phyloP scores from a whole-genome alignment of 305 asterid species.

The Fraxinus baroniana region DNA sequence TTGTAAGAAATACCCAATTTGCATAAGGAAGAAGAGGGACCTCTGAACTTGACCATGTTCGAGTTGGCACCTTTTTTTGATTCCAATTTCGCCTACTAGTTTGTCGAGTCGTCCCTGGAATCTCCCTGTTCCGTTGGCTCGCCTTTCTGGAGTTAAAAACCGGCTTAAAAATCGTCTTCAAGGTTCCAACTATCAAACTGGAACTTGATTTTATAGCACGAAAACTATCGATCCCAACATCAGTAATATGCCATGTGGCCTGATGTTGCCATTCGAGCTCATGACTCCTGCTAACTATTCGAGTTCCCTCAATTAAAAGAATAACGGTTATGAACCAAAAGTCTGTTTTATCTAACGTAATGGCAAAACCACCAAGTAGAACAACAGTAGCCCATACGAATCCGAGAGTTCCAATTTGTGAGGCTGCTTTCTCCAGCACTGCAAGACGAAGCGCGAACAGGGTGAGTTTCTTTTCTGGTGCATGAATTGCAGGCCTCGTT shows the following conservation, averaged over 20 bases:
- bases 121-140: constrained; percentile 34
- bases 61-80: constrained; percentile 34
- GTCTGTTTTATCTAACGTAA: constrained; percentile 66
- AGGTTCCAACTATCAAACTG: constrained; percentile 21
- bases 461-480: constrained; percentile 86
- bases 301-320: constrained; percentile 65
- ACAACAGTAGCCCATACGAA: constrained; percentile 99
- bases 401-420: constrained; percentile 79
- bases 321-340: constrained; percentile 90
- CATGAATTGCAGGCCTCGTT: constrained; percentile 31
- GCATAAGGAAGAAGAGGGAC: constrained; percentile 78
- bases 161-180: constrained; percentile 31
- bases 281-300: constrained; percentile 84
- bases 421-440: constrained; percentile 79
- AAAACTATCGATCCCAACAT: constrained; percentile 71
- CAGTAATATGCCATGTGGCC: constrained; percentile 77
- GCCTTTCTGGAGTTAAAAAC: constrained; percentile 21
- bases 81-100: constrained; percentile 30
- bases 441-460: constrained; percentile 92
- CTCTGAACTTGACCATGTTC: constrained; percentile 76
- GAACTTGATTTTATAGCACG: constrained; percentile 65
- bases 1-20: constrained; percentile 70
- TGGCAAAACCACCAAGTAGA: constrained; percentile 90
- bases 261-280: constrained; percentile 99
- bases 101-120: constrained; percentile 14